Base-by-base conservation (phyloP, 2,329 filamentous ascomycete species). In the Hypomyces rosellus region DNA sequence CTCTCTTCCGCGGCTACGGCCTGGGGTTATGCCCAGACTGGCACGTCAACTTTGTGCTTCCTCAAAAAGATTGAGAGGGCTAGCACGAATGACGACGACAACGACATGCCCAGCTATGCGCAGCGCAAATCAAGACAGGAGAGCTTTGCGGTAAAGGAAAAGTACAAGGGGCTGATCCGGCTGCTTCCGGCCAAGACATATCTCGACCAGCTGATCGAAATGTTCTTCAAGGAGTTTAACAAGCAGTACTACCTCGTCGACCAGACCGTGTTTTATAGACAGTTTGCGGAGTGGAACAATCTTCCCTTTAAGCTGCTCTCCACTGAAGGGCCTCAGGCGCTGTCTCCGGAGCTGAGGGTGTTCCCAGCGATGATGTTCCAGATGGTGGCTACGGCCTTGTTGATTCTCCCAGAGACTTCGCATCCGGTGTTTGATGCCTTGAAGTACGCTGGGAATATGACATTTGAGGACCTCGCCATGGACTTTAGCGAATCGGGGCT, bases 291-390 rank as follows among this genome's bases (percentile, higher is more conserved):
- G 48, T 85, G 81, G 81, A 72, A 76, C 54, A 71, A 64, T 22
- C 57, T 81, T 12, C 75, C 80, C 3, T 81, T 80, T 58, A 69
- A 69, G 30, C 62, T 74, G 7, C 64, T 83, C 5, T 71, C 73
- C 2, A 71, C 71, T 5, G 67, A 71, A 13, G 77, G 77, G 0
- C 78, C 78, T 0, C 69, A 74, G 39, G 74, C 72, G 4, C 64
- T 83, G 22, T 65, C 73, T 3, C 69, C 72, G 0, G 74, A 80
- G 52, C 61, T 83, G 51, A 69, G 76, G 45, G 75, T 74, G 4
- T 82, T 84, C 50, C 81, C 81, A 1, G 80, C 78, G 0, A 61
- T 85, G 45, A 62, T 85, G 3, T 82, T 85, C 57, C 77, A 84
- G 59, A 69, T 82, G 33, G 61, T 81, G 14, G 80, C 80, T 3